Conservation (phyloP, 352 stramenopile genomes). For the Phytopythium mirpurense region DNA sequence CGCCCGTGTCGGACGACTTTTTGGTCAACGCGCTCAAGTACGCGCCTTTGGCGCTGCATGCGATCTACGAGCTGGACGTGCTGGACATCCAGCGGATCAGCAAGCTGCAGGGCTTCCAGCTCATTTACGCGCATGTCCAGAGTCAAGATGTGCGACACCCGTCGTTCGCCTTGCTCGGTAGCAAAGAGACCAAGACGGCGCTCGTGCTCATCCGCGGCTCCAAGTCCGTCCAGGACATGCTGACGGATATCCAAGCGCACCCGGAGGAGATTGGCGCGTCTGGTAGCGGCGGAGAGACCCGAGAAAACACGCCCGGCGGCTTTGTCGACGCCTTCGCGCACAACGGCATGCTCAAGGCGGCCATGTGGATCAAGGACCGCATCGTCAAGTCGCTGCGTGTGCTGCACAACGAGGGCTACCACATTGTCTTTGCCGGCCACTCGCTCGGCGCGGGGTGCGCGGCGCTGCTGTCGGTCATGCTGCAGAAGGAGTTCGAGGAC, state of each 20-base stretch:
- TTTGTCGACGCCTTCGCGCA: conserved; percentile 86
- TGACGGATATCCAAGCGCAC: conserved; percentile 83
- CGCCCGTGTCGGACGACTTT: conserved; percentile 61
- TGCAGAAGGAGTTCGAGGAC: conserved; percentile 80
- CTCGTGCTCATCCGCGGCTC: conserved; percentile 78
- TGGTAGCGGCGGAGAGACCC: conserved; percentile 24
- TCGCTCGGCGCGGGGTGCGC: conserved; percentile 78
- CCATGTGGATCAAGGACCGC: conserved; percentile 85
- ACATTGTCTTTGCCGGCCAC: conserved; percentile 77
- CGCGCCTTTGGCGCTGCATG: conserved; percentile 71
- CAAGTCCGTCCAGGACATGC: conserved; percentile 81
- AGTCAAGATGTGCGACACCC: conserved; percentile 75
- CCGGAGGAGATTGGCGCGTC: conserved; percentile 65
- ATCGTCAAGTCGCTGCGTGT: conserved; percentile 72
- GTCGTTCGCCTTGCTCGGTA: conserved; percentile 73
- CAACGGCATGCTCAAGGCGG: conserved; percentile 82
- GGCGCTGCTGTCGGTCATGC: conserved; percentile 73
- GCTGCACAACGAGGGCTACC: conserved; percentile 71
- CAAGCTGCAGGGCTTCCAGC: conserved; percentile 65
- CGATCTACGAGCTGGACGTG: conserved; percentile 81
- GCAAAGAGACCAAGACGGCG: conserved; percentile 75
- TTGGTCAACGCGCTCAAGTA: conserved; percentile 69
- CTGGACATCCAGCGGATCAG: conserved; percentile 83
- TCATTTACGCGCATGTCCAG: conserved; percentile 83
- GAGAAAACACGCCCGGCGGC: conserved; percentile 45